Conservation (phyloP, 2,329 filamentous ascomycete genomes). For the Rhinocladiella similis region DNA sequence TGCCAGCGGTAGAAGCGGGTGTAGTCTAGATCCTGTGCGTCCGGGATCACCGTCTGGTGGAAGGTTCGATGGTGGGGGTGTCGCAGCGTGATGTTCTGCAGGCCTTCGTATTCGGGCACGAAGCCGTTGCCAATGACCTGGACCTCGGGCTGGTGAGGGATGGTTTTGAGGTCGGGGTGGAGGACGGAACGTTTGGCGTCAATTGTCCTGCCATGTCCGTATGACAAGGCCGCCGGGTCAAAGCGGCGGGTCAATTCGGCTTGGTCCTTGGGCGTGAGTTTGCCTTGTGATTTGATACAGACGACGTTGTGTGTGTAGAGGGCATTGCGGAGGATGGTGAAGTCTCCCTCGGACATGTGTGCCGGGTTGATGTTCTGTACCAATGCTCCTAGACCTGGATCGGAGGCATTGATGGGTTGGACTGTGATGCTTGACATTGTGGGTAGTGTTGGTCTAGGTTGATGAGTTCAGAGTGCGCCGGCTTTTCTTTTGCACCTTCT, state of each 20-base stretch:
- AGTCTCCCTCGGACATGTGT: slow-evolving; percentile 64
- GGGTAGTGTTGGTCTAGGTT: background rate
- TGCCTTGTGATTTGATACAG: slow-evolving; percentile 67
- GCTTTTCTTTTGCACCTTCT: too few species aligned
- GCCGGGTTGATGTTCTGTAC: slow-evolving; percentile 62
- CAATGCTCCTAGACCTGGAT: slow-evolving; percentile 59
- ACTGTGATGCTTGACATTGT: slow-evolving; percentile 19
- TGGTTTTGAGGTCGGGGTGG: slow-evolving; percentile 77
- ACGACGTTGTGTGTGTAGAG: slow-evolving; percentile 70
- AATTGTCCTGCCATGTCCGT: slow-evolving; percentile 75
- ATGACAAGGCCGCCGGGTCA: slow-evolving; percentile 64
- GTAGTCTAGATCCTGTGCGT: slow-evolving; percentile 58
- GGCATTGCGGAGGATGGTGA: slow-evolving; percentile 62
- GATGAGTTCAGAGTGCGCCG: too few species aligned
- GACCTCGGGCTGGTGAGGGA: slow-evolving; percentile 76
- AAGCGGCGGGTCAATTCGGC: slow-evolving; percentile 73
- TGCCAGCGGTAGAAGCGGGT: slow-evolving; percentile 52
- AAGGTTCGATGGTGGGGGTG: slow-evolving; percentile 80
- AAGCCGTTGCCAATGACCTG: slow-evolving; percentile 78
- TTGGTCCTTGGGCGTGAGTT: slow-evolving; percentile 68
- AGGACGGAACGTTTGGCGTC: slow-evolving; percentile 67
- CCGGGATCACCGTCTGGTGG: slow-evolving; percentile 64
- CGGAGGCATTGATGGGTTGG: slow-evolving; percentile 15
- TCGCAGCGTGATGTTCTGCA: slow-evolving; percentile 65
- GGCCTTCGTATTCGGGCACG: slow-evolving; percentile 68